Conservation (phyloP, 2,329 filamentous ascomycete species). For the Fusarium annulatum region DNA sequence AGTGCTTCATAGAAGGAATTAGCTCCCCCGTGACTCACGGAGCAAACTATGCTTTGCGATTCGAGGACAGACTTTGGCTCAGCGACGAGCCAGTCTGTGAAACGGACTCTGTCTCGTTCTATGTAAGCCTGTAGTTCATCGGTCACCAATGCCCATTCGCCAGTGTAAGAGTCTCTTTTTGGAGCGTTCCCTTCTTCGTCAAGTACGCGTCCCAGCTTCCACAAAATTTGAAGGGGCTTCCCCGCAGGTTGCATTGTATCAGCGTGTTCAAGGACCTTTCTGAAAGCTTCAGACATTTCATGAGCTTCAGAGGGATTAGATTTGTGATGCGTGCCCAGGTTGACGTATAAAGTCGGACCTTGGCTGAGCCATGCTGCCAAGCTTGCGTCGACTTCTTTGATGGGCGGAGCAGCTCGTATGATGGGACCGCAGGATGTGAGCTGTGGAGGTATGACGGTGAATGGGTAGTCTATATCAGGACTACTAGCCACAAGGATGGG, state of each 20-base stretch:
- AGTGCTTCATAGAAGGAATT: not conserved
- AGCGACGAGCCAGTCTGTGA: not conserved
- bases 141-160: not conserved
- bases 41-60: not conserved
- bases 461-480: not conserved
- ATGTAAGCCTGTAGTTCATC: not conserved
- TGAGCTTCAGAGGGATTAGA: not conserved
- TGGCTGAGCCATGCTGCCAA: not conserved
- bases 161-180: not conserved
- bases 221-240: not conserved
- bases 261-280: not conserved
- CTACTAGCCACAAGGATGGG: not conserved
- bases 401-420: not conserved
- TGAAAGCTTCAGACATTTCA: not conserved
- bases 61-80: not conserved
- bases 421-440: not conserved
- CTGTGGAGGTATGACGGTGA: not conserved
- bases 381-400: not conserved
- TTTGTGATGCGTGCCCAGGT: not conserved
- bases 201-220: not conserved
- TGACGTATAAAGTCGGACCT: not conserved
- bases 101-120: not conserved
- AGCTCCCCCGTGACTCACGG: not conserved
- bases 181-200: not conserved
- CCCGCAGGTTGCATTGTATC: accelerated